Percentiles rank a stretch among this genome's conserved stretches.
Conservation (phyloP, 139 green algal species). For the Tetratostichococcus sp. region DNA sequence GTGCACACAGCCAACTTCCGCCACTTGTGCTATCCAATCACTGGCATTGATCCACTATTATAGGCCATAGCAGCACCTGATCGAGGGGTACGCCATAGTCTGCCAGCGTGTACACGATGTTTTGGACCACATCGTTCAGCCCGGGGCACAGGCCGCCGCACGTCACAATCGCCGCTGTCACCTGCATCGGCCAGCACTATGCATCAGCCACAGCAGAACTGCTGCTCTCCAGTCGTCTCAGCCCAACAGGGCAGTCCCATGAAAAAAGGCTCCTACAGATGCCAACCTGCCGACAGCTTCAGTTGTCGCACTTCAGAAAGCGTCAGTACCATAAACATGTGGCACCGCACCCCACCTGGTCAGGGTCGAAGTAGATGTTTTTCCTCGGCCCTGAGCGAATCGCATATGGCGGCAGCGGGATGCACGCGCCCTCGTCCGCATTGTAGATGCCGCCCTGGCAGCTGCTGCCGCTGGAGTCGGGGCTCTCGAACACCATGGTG, state of each 20-base stretch:
- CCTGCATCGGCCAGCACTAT: too few relatives aligned
- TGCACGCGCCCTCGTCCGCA: slow-evolving; percentile 54
- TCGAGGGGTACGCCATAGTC: slow-evolving; percentile 81
- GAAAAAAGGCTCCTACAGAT: too few relatives aligned
- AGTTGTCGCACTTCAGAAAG: too few relatives aligned
- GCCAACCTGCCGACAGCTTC: too few relatives aligned
- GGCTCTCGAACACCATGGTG: slow-evolving; percentile 70
- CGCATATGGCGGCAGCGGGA: slow-evolving; percentile 66
- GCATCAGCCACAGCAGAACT: too few relatives aligned
- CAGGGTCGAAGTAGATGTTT: slow-evolving; percentile 77
- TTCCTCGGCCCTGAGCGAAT: slow-evolving; percentile 72
- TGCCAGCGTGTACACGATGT: slow-evolving; percentile 71
- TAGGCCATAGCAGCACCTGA: slow-evolving; percentile 19
- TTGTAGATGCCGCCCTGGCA: slow-evolving; percentile 7
- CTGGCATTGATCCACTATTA: too few relatives aligned
- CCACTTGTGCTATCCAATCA: too few relatives aligned
- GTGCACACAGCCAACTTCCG: too few relatives aligned
- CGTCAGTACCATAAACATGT: neutral
- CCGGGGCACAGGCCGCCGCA: slow-evolving; percentile 93
- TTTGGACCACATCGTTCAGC: slow-evolving; percentile 93
- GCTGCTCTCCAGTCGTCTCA: too few relatives aligned
- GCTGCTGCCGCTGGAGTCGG: slow-evolving; percentile 27
- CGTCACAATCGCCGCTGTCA: slow-evolving; percentile 86
- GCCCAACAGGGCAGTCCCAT: too few relatives aligned
- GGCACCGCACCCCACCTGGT: slow-evolving; percentile 39